Evolutionary conservation across 2,329 filamentous ascomycete genomes (phyloP).

Genomic region (Ophiocordyceps robertsii): DNA sequence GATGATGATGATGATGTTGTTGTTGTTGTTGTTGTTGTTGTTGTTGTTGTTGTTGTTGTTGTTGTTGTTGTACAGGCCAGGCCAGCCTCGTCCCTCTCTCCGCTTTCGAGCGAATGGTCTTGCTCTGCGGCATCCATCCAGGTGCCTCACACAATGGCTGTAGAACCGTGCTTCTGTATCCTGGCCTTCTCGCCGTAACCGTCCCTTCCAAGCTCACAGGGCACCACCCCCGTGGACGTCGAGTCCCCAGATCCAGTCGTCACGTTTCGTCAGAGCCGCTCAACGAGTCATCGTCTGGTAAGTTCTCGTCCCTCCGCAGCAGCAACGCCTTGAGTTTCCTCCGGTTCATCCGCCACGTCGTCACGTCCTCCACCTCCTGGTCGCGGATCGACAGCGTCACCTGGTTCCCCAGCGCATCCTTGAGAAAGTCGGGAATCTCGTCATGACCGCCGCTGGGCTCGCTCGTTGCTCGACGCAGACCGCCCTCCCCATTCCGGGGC

Average conservation of each 20-base stretch:
- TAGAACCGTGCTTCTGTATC: no score
- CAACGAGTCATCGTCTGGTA: slow-evolving; percentile 27
- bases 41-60: no score
- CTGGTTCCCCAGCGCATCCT: slow-evolving; percentile 37
- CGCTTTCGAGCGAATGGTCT: no score
- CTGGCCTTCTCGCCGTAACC: no score
- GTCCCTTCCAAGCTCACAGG: no score
- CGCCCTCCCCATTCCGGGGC: slow-evolving; percentile 25
- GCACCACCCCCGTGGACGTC: no score
- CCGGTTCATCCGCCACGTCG: slow-evolving; percentile 29
- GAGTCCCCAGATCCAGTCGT: not conserved
- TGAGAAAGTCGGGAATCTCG: slow-evolving; percentile 34
- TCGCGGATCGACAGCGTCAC: slow-evolving; percentile 43
- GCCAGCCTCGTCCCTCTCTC: no score
- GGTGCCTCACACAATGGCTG: no score
- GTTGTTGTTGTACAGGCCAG: no score
- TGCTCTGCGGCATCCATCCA: no score
- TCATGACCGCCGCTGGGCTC: slow-evolving; percentile 2
- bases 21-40: no score
- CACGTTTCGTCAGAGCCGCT: slow-evolving; percentile 6
- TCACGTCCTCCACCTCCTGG: slow-evolving; percentile 35
- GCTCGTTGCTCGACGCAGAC: not conserved
- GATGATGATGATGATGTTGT: no score
- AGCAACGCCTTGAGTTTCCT: slow-evolving; percentile 29
- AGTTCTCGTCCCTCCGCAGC: slow-evolving; percentile 29